Conservation (phyloP, 371 early-diverging fungal genomes). For the Lichtheimia ornata region DNA sequence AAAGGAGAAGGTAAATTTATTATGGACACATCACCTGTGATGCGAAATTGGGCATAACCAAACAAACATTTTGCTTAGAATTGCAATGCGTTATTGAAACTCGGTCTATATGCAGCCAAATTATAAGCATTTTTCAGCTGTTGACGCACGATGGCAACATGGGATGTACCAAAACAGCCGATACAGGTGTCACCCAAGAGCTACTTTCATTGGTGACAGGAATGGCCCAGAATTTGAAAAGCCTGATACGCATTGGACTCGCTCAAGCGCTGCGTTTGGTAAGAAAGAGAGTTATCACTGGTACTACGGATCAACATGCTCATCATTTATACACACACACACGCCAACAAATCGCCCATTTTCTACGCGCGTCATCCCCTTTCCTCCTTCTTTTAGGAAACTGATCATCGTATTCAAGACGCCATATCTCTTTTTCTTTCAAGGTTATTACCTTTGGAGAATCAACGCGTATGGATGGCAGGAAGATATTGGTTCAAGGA, state of each 20-base stretch:
- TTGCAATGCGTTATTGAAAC: background rate
- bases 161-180: background rate
- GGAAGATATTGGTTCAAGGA: constrained; percentile 48
- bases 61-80: background rate
- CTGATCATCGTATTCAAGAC: constrained; percentile 17
- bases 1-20: constrained; percentile 5
- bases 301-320: too few relatives aligned
- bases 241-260: constrained; percentile 79
- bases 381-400: constrained; percentile 26
- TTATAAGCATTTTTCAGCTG: background rate
- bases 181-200: constrained; percentile 74
- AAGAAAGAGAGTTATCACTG: constrained; percentile 19
- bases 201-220: constrained; percentile 86
- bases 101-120: constrained; percentile 1
- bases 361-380: background rate
- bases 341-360: too few relatives aligned
- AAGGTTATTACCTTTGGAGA: constrained; percentile 57
- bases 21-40: background rate
- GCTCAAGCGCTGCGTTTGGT: constrained; percentile 85
- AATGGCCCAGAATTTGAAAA: constrained; percentile 48
- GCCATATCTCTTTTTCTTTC: constrained; percentile 58
- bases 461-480: constrained; percentile 51
- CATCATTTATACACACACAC: too few relatives aligned
- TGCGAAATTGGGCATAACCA: background rate
- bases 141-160: background rate